Evolutionary conservation across 139 green algal species (phyloP), one percentile per base, ranked within the genome.

Genomic region (Tetradesmus lagerheimii): DNA sequence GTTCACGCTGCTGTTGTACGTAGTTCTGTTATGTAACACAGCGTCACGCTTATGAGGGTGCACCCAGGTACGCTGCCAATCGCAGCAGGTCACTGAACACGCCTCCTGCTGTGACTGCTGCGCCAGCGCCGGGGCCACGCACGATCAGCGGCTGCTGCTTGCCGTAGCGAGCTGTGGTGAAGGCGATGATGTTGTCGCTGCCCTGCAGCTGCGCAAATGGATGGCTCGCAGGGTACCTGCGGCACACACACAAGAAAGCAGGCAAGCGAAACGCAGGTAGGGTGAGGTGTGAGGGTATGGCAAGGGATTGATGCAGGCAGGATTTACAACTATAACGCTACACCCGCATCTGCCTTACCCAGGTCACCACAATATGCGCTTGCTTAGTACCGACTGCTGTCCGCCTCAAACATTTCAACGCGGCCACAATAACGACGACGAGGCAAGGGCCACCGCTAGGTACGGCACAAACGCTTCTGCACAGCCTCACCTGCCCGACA

Each of bases 21-120:
- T 11, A 11, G n/a, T n/a, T n/a, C n/a, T 77, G 25, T 34, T 77
- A 38, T 29, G 57, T n/a, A 29, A 66, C 53, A 53, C 39, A 35
- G 23, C 79, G 1, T 27, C 3, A 8, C 29, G 16, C 38, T 90
- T 20, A 99, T 20, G 97, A 99, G 41, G 98, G 97, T 0, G 98
- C 98, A 0, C 98, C 98, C 74, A 99, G 91, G 95, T 99, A 98
- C 18, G 97, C 95, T 4, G 96, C 96, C 50, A 99, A 94, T 39
- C 96, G 90, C 31, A 99, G 93, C 31, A 99, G 86, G 93, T 99
- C 98, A 31, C 93, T 96, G 92, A 99, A 99, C 1, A 99, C 97
- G 23, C 98, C 98, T 12, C 95, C 98, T 0, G 98, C 98, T 18
- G 98, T 99, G 0, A 99, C 98, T 83, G 98, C 98, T 3, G 97